Evolutionary conservation across 2,329 filamentous ascomycete species (phyloP), one percentile per base, ranked within the genome.

Genomic region (Colletotrichum sp.): DNA sequence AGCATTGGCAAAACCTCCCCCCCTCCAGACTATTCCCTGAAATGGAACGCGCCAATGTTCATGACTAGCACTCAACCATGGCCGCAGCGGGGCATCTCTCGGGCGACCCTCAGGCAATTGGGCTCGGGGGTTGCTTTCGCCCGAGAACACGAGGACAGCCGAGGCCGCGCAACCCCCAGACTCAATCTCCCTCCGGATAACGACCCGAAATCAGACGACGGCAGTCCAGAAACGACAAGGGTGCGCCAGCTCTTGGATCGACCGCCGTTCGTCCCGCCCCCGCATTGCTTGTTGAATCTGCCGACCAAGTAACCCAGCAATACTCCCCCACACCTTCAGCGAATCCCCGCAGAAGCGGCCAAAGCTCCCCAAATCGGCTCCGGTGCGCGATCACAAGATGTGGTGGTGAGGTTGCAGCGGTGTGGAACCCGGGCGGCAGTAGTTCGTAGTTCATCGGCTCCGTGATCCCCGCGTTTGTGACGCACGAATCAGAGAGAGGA

Each of bases 251-350:
- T 24, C 18, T 38, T 36, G 34, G 58, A 71, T 66, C 61, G 58
- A 28, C 71, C 52, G 21, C 28, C 65, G 36, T 43, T 34, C 64
- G 70, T 69, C 70, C 70, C 73, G 70, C 70, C 70, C 73, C 73
- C 70, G 73, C 70, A 76, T 73, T 68, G 73, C 58, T 73, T 76
- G 64, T 76, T 15, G 26, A 73, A 69, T 68, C 26, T 76, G 58
- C 64, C 70, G 64, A 69, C 28, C 18, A n/a, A 36, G 43, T 1
- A 13, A 13, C 67, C 70, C 21, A 60, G 21, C 56, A n/a, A 0
- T 1, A 52, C 30, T 70, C 66, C 61, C 66, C 61, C n/a, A 38
- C 36, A 15, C n/a, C 34, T 9, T 12, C n/a, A 38, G 21, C 68
- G 30, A n/a, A 21, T 62, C 28, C 34, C 28, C 62, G 12, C 21